Base-by-base conservation (phyloP, 306 rosid genomes). In the Macrotyloma uniflorum region DNA sequence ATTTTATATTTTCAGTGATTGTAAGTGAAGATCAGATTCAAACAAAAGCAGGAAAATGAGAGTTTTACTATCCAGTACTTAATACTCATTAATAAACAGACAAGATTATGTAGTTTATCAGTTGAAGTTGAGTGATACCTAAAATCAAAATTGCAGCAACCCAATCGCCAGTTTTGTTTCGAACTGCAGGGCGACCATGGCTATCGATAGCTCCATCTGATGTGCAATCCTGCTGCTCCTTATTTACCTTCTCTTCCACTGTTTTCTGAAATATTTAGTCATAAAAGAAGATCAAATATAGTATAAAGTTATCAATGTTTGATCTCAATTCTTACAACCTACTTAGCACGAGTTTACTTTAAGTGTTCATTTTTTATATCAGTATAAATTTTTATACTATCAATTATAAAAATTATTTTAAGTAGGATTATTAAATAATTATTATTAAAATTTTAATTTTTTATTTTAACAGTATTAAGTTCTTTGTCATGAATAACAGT, bases 171-270 rank as follows among this genome's bases (percentile, higher is more conserved):
- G 90, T 85, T 83, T 53, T 80, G 8, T 9, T 45, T 62, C 91
- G 74, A 40, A 76, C 24, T 14, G 97, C 93, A 5, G 89, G 92
- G 30, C 30, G 68, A 18, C 97, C 96, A 20, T 80, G 81, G 81
- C 91, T 47, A 70, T 90, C 96, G 42, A 86, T 77, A 2, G 89
- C 70, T 79, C 97, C 96, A 51, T 93, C 97, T 3, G 71, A 47
- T 0, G 92, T 89, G 55, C 59, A 74, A n/a, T 10, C 68, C 69
- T 76, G 76, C 5, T 30, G 68, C 67, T 69, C 79, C 68, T 62
- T 80, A n/a, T 62, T 66, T 19, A 42, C 55, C 75, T 66, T 73
- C 67, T 58, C 76, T 70, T 47, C 61, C 58, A 13, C 15, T 8
- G 6, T 71, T 8, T 20, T 87, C 93, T 90, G 84, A 51, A 72